Conservation (phyloP, 2,329 filamentous ascomycete species). For the Onygenales sp. region DNA sequence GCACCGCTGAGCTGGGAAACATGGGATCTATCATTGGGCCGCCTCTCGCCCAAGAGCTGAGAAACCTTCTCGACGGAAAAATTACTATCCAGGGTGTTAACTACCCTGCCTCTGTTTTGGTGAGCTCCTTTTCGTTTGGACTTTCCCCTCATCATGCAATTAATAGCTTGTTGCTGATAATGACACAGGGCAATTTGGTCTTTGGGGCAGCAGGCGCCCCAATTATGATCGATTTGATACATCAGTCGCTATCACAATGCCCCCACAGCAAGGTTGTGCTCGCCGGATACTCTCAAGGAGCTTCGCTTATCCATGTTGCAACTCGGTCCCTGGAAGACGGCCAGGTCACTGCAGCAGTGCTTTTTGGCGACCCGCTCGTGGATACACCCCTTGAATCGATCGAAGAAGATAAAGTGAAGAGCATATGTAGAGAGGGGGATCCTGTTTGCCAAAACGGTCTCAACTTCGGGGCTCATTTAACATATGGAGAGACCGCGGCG, state of each 20-base stretch:
- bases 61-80: conserved; percentile 16
- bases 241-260: conserved; percentile 21
- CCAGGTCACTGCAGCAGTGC: conserved; percentile 31
- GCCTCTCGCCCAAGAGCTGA: conserved; percentile 19
- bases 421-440: conserved; percentile 43
- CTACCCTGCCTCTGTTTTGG: conserved; percentile 20
- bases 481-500: conserved; percentile 28
- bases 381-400: conserved; percentile 29
- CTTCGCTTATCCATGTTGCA: conserved; percentile 27
- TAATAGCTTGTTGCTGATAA: conserved; percentile 15
- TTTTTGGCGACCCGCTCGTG: conserved; percentile 40
- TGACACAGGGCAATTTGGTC: conserved; percentile 16
- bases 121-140: background rate
- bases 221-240: conserved; percentile 20
- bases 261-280: conserved; percentile 25
- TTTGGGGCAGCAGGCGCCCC: conserved; percentile 22
- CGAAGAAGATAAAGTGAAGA: conserved; percentile 33
- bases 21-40: conserved; percentile 35
- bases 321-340: conserved; percentile 17
- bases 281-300: conserved; percentile 26
- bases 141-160: conserved; percentile 17
- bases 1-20: conserved; percentile 33
- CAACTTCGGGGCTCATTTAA: conserved; percentile 32
- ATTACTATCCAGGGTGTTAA: conserved; percentile 24
- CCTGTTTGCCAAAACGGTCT: conserved; percentile 41